Evolutionary conservation across 148 eudicot species (phyloP), one percentile per base, ranked within the genome.

Genomic region (Nyssa sinensis): DNA sequence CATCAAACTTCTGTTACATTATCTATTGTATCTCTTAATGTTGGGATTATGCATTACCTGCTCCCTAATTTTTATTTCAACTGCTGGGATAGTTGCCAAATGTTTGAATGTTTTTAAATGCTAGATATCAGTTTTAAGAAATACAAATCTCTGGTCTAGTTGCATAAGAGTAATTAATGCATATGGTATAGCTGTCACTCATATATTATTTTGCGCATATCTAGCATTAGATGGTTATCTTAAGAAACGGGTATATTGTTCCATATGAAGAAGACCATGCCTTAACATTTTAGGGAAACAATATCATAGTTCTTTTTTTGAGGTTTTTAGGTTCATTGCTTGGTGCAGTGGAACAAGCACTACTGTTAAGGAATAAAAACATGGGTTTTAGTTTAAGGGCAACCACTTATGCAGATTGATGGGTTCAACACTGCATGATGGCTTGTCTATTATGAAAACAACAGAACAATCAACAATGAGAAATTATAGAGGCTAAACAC

Each of bases 61-160:
- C 13, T 72, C 62, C 58, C 30, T 72, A 23, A 33, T 60, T 73
- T 73, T n/a, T 41, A 63, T 21, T 44, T 71, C 59, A 32, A 35
- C 23, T 57, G 16, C 55, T 33, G 27, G 28, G 33, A 0, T 35
- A 25, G 64, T 64, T 23, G 35, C 55, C 37, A 11, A 41, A 30
- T 69, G 62, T 53, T 69, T 53, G 27, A 41, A 51, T n/a, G 1
- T 69, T 41, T 69, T 29, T 31, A 11, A 69, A 9, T 4, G 21
- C 53, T 7, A 25, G 2, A 3, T 17, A 0, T 2, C 12, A 49
- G 57, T 19, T 49, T 49, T 49, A 49, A 49, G 1, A 49, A 4
- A 3, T 49, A 39, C 57, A 49, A 49, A 49, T 4, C 44, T 3
- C 44, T 9, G 9, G 4, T 37, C 5, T 9, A 9, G 44, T 37